Conservation (phyloP, 441 rosid species). For the Rhodomyrtus psidioides region DNA sequence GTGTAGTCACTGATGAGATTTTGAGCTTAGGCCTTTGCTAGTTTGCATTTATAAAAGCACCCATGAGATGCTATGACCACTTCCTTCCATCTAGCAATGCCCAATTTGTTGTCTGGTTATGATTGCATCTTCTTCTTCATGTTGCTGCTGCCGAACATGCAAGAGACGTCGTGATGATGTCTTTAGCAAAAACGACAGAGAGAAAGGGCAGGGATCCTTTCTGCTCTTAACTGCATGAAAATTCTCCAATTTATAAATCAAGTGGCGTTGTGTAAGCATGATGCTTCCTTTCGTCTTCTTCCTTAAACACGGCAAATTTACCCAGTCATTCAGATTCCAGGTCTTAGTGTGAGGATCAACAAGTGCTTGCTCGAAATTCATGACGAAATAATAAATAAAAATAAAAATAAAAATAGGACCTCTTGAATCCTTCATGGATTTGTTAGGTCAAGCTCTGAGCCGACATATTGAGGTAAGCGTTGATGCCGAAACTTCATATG, state of each 20-base stretch:
- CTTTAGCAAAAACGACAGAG: neutral
- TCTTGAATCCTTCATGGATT: neutral
- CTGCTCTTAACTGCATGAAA: neutral
- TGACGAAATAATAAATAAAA: neutral
- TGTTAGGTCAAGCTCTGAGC: neutral
- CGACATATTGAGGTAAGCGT: neutral
- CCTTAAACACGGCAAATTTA: neutral
- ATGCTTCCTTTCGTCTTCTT: neutral
- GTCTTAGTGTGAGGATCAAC: neutral
- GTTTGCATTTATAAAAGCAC: neutral
- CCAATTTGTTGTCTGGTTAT: neutral
- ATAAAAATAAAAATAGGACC: neutral
- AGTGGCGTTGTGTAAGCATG: neutral
- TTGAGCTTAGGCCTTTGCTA: neutral
- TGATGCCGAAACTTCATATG: neutral
- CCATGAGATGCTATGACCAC: neutral
- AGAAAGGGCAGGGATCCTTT: neutral
- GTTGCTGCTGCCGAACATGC: neutral
- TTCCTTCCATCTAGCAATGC: neutral
- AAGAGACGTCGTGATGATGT: neutral
- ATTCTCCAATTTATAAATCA: neutral
- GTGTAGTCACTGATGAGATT: neutral
- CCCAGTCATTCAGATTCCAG: neutral
- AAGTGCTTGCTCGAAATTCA: neutral
- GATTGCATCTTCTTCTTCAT: neutral